Evolutionary conservation across 345 rosid species (phyloP).

Genomic region (Heritiera fomes): DNA sequence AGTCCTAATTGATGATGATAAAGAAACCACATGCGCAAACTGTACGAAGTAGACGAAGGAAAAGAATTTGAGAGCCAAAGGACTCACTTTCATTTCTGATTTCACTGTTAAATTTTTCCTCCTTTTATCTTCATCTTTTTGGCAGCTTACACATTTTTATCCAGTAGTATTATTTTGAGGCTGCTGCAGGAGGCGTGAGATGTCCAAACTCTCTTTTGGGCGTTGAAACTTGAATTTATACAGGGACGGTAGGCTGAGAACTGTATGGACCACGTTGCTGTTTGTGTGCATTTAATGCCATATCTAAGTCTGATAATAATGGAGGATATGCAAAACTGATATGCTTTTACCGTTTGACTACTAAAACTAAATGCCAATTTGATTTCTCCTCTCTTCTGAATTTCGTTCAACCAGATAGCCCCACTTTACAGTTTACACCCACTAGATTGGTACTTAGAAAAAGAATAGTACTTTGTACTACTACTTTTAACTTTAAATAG

Average conservation of each 20-base stretch:
- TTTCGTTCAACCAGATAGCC: background rate
- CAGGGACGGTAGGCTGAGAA: background rate
- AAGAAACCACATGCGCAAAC: slow-evolving; percentile 36
- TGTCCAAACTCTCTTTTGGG: background rate
- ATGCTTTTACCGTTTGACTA: background rate
- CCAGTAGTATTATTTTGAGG: background rate
- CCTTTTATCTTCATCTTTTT: background rate
- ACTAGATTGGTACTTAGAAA: background rate
- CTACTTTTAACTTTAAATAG: background rate
- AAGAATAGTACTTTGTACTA: too few species aligned
- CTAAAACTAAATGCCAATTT: background rate
- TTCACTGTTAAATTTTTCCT: background rate
- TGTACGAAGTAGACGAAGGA: background rate
- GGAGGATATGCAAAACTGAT: background rate
- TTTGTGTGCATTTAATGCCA: slow-evolving; percentile 11
- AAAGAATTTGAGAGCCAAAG: background rate
- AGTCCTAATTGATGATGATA: slow-evolving; percentile 40
- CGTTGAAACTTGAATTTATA: background rate
- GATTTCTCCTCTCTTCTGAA: background rate
- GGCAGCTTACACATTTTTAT: background rate
- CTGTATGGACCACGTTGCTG: slow-evolving; percentile 20
- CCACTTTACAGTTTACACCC: background rate
- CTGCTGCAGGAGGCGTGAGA: slow-evolving; percentile 14
- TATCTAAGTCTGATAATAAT: background rate
- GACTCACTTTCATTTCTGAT: background rate